Conservation (phyloP, 495 filamentous ascomycete genomes). For the Aspergillus bertholletiae region DNA sequence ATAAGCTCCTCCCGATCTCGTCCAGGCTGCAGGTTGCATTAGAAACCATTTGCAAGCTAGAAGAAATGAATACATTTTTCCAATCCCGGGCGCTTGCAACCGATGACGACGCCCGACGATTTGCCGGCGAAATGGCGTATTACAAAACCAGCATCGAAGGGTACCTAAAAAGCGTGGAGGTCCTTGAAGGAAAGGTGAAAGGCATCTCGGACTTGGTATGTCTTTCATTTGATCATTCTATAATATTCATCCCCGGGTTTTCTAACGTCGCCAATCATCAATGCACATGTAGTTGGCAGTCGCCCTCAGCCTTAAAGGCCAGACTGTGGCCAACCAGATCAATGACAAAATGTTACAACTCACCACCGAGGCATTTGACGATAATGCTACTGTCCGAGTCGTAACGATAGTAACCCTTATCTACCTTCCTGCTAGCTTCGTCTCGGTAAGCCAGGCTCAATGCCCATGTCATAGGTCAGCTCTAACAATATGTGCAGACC, state of each 20-base stretch:
- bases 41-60: slow-evolving; percentile 8
- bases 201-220: slow-evolving; percentile 16
- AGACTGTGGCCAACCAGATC: slow-evolving; percentile 16
- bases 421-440: slow-evolving; percentile 39
- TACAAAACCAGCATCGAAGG: slow-evolving; percentile 7
- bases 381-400: slow-evolving; percentile 32
- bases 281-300: slow-evolving; percentile 18
- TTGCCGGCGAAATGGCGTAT: slow-evolving; percentile 4
- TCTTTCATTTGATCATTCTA: slow-evolving; percentile 14
- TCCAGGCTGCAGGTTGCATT: slow-evolving; percentile 9
- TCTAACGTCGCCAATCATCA: neutral
- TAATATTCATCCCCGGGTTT: neutral
- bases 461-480: neutral
- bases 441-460: slow-evolving; percentile 29
- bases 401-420: slow-evolving; percentile 39
- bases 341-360: slow-evolving; percentile 34
- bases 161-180: slow-evolving; percentile 8
- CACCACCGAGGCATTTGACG: slow-evolving; percentile 29
- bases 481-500: slow-evolving; percentile 6
- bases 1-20: slow-evolving; percentile 7
- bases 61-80: slow-evolving; percentile 4
- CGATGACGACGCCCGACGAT: neutral
- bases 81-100: neutral
- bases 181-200: slow-evolving; percentile 14
- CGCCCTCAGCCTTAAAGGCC: slow-evolving; percentile 29